Percentiles rank a stretch among this genome's conserved stretches.
phyloP scores from a whole-genome alignment of 495 filamentous ascomycete species.

The Penicillium pulvis region DNA sequence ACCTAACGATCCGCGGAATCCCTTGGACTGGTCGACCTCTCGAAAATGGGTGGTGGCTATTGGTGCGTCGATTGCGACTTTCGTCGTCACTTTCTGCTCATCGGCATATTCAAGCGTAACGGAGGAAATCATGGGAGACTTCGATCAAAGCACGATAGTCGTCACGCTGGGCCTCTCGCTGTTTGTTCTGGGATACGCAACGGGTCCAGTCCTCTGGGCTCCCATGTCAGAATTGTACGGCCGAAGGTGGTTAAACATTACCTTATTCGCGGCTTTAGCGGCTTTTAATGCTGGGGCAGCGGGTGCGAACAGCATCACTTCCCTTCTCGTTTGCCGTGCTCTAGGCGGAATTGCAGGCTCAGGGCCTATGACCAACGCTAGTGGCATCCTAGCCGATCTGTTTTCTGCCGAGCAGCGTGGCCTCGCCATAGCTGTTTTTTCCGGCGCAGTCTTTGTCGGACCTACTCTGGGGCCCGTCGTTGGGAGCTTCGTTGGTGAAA shows the following conservation, averaged over 20 bases:
- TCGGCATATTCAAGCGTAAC: slow-evolving; percentile 60
- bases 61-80: slow-evolving; percentile 79
- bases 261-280: too few relatives aligned
- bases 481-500: slow-evolving; percentile 53
- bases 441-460: slow-evolving; percentile 55
- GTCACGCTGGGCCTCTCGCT: slow-evolving; percentile 58
- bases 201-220: slow-evolving; percentile 64
- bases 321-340: too few relatives aligned
- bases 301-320: too few relatives aligned
- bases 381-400: slow-evolving; percentile 64
- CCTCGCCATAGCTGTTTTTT: slow-evolving; percentile 54
- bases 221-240: slow-evolving; percentile 65
- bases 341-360: background rate
- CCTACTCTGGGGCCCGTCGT: slow-evolving; percentile 50
- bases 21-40: slow-evolving; percentile 77
- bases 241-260: slow-evolving; percentile 15
- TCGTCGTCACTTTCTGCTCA: slow-evolving; percentile 69
- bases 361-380: slow-evolving; percentile 52
- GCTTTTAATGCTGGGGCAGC: too few relatives aligned
- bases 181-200: slow-evolving; percentile 62
- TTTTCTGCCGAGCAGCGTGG: slow-evolving; percentile 58
- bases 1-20: slow-evolving; percentile 54
- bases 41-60: slow-evolving; percentile 73
- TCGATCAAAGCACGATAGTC: slow-evolving; percentile 56
- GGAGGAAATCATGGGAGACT: slow-evolving; percentile 45